phyloP scores from a whole-genome alignment of 768 basidiomycete species.

The Termitomyces sp. region DNA sequence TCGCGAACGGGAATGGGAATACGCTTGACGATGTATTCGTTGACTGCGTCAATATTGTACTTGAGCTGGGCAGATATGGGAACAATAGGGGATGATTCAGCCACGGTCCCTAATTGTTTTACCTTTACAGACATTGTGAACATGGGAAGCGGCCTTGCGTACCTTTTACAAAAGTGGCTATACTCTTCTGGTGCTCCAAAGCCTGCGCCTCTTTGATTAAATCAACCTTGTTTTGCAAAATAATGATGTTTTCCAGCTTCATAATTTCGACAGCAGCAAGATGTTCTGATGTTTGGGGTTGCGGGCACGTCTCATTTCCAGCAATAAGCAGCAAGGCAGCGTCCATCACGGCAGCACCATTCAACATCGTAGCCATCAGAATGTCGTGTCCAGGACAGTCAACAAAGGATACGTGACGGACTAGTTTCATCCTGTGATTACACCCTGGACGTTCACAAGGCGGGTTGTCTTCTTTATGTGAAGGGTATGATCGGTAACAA shows the following conservation, averaged over 20 bases:
- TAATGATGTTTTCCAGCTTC: slow-evolving; percentile 97
- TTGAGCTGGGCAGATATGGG: slow-evolving; percentile 98
- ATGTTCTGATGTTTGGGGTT: slow-evolving; percentile 98
- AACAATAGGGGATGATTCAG: slow-evolving; percentile 95
- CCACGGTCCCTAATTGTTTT: slow-evolving; percentile 76
- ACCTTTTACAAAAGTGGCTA: slow-evolving; percentile 94
- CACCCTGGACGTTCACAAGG: slow-evolving; percentile 93
- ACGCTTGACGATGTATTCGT: slow-evolving; percentile 95
- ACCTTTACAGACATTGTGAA: neutral
- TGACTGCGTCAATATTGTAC: slow-evolving; percentile 99
- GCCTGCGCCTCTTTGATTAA: slow-evolving; percentile 94
- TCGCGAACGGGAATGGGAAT: slow-evolving; percentile 94
- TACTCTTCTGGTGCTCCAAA: slow-evolving; percentile 94
- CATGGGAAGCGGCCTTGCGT: slow-evolving; percentile 12
- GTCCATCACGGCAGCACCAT: slow-evolving; percentile 99
- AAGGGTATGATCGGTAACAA: slow-evolving; percentile 90
- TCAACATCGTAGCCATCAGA: slow-evolving; percentile 99
- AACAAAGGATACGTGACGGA: slow-evolving; percentile 98
- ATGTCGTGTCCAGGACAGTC: slow-evolving; percentile 98
- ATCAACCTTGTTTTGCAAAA: slow-evolving; percentile 98
- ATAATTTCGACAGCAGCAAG: slow-evolving; percentile 98
- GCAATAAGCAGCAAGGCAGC: slow-evolving; percentile 94
- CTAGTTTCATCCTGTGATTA: slow-evolving; percentile 81
- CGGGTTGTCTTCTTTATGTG: slow-evolving; percentile 90
- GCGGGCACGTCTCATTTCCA: slow-evolving; percentile 97